These are phyloP conservation scores for Lactarius pseudohatsudake DNA, from an alignment of 768 basidiomycete species.

Conservation along the genomic window DNA sequence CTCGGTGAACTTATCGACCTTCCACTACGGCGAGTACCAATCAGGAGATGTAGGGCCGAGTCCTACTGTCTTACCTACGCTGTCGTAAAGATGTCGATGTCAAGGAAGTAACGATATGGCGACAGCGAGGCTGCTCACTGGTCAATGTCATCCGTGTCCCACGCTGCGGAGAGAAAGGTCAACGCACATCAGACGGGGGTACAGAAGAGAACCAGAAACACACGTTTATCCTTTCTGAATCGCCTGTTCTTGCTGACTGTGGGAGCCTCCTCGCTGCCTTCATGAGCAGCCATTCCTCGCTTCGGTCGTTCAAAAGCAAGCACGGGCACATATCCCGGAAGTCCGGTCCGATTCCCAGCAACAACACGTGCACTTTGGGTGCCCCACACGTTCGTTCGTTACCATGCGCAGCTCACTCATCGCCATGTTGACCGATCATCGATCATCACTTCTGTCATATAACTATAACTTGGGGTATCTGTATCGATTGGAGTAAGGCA, in stretches of 20 bases:
- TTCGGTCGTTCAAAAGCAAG: not conserved
- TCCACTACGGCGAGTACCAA: conserved; percentile 54
- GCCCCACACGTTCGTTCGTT: not conserved
- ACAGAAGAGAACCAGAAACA: conserved; percentile 36
- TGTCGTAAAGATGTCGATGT: conserved; percentile 25
- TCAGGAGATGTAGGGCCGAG: not conserved
- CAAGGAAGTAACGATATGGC: not conserved
- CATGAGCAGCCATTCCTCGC: not conserved
- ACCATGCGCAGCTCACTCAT: not conserved
- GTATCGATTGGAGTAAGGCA: no score
- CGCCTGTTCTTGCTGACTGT: conserved; percentile 79
- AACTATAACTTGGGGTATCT: no score
- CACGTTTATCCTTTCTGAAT: conserved; percentile 94
- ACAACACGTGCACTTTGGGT: not conserved
- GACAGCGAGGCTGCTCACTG: conserved; percentile 60
- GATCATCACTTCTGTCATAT: no score
- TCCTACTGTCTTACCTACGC: conserved; percentile 33
- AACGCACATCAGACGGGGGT: conserved; percentile 29
- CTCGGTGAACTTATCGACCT: conserved; percentile 74
- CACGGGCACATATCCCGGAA: not conserved
- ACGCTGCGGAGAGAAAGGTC: conserved; percentile 54
- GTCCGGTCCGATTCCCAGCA: not conserved
- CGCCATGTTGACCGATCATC: no score
- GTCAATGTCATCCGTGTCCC: conserved; percentile 99
- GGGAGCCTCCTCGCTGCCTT: conserved; percentile 12